phyloP scores from a whole-genome alignment of 1,139 yeast species.

The Nakaseomyces kungkrabaensis region DNA sequence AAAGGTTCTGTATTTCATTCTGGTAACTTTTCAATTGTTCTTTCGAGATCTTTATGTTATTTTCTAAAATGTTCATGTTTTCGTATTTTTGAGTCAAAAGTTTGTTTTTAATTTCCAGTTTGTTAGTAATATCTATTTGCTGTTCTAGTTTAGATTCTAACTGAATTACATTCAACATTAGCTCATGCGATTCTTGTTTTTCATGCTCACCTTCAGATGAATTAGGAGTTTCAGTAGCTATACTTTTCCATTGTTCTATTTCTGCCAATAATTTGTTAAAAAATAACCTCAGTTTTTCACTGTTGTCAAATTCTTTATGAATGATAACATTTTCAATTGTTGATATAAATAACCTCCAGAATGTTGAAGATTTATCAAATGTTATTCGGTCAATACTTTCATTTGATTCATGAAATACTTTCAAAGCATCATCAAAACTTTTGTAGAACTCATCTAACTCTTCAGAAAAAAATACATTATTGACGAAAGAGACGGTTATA shows the following conservation, averaged over 20 bases:
- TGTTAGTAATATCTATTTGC: neutral
- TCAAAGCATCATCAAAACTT: no score
- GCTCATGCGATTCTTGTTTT: neutral
- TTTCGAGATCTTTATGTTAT: neutral
- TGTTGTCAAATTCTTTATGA: neutral
- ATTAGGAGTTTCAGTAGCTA: neutral
- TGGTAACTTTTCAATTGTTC: neutral
- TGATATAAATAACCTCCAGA: neutral
- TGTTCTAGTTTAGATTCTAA: neutral
- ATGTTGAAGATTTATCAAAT: neutral
- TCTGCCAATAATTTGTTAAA: neutral
- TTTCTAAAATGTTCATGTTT: neutral
- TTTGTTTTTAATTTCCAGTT: conserved; percentile 7
- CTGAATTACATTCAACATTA: neutral
- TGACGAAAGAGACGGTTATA: neutral
- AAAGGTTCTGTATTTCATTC: conserved; percentile 1
- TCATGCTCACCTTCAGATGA: no score
- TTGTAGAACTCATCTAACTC: no score
- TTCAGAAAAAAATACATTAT: neutral
- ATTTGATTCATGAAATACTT: no score
- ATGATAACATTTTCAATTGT: neutral
- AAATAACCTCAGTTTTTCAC: neutral
- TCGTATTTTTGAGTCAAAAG: conserved; percentile 4
- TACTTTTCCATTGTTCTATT: neutral
- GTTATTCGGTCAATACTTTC: no score